Evolutionary conservation across 257 asterid species (phyloP), one percentile per base, ranked within the genome.

Genomic region (Verbascum thapsus): DNA sequence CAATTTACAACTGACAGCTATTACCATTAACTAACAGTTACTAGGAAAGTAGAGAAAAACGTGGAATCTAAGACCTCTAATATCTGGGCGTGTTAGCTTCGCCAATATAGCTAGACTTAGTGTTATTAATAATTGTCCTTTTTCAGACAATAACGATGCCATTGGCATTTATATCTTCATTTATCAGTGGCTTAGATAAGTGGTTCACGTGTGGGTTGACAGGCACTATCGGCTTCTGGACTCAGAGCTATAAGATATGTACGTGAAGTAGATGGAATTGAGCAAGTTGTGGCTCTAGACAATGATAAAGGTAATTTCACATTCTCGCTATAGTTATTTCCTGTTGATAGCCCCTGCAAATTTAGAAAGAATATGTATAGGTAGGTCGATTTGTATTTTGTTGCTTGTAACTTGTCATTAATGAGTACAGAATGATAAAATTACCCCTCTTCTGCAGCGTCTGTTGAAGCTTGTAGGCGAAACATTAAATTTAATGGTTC

Each of bases 161-260:
- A 11, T 17, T 5, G 37, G 18, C n/a, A n/a, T 45, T 44, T 38
- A 17, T 19, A 2, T 48, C 3, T 17, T 53, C 17, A 20, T 67
- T 2, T 12, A 12, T 47, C 34, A 23, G n/a, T 32, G 8, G 37
- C 0, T 11, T 38, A 20, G 17, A 6, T 4, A 43, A n/a, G n/a
- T n/a, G n/a, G n/a, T n/a, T n/a, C n/a, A n/a, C n/a, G n/a, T 55
- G 57, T 20, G 54, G 57, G 35, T 49, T 73, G 18, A 59, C 54
- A 85, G 94, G 94, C 94, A 37, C 59, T 85, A 34, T 85, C 87
- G 19, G 94, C 94, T 72, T 85, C 94, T 58, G 94, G 94, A 22
- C 78, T 85, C 64, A 79, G 94, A 71, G 81, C 94, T 59, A 62
- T 85, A 37, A 78, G 94, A 78, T 82, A 82, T 73, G 94, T 87